Percentiles rank a stretch among this genome's conserved stretches.
phyloP scores from a whole-genome alignment of 441 rosid genomes.

The Populus tomentosa region DNA sequence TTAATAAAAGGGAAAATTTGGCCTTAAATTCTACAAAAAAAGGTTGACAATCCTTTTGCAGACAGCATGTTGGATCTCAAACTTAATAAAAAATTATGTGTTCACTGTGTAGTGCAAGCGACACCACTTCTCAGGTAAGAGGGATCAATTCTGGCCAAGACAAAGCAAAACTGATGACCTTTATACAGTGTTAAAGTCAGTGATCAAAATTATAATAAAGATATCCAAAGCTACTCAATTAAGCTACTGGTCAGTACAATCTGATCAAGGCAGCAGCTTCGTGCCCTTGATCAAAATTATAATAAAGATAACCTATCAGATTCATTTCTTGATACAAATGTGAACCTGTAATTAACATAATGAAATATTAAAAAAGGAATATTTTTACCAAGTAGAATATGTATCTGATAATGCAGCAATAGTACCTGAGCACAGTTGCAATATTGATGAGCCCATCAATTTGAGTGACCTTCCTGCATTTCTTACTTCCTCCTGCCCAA shows the following conservation, averaged over 20 bases:
- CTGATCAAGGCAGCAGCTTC: conserved; percentile 5
- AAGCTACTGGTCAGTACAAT: neutral
- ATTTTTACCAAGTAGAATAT: neutral
- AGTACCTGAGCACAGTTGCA: conserved; percentile 59
- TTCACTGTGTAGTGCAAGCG: too few species aligned
- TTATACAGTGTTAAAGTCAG: neutral
- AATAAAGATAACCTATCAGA: neutral
- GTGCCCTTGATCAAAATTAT: neutral
- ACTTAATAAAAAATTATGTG: neutral
- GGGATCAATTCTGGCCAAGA: neutral
- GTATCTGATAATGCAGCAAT: neutral
- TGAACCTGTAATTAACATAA: neutral
- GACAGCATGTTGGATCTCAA: neutral
- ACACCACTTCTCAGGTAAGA: neutral
- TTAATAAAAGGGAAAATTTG: neutral
- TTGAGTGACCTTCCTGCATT: conserved; percentile 72
- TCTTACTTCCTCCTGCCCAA: conserved; percentile 67
- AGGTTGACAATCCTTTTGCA: neutral
- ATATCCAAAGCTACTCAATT: neutral
- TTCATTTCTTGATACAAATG: neutral
- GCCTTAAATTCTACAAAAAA: neutral
- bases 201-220: neutral
- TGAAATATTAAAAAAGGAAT: neutral
- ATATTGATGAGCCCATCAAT: conserved; percentile 75
- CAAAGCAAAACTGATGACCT: neutral